A percentile compares a stretch with the other conserved stretches of the same genome.
Conservation (phyloP, 441 rosid species). For the Erysimum cheiri region DNA sequence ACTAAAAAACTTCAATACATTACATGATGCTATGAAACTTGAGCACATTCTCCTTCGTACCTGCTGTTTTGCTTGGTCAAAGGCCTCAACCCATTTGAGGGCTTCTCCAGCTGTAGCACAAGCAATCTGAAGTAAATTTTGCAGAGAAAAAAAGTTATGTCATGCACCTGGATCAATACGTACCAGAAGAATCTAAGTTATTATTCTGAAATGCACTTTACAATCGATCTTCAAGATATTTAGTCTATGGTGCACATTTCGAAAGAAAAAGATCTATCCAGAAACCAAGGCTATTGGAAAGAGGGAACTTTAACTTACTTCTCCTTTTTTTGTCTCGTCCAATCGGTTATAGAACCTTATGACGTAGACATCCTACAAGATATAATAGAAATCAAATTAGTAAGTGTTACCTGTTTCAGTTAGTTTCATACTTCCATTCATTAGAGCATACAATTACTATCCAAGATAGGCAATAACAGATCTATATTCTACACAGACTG, state of each 20-base stretch:
- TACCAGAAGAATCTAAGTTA: constrained; percentile 22
- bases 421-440: constrained; percentile 23
- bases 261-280: constrained; percentile 10
- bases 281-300: constrained; percentile 20
- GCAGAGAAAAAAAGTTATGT: constrained; percentile 5
- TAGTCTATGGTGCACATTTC: constrained; percentile 24
- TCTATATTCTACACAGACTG: background rate
- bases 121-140: constrained; percentile 72
- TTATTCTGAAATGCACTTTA: constrained; percentile 3
- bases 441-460: background rate
- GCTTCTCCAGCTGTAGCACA: constrained; percentile 93
- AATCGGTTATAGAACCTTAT: constrained; percentile 72
- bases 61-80: constrained; percentile 96
- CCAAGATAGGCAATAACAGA: background rate
- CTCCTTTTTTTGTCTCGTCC: constrained; percentile 87
- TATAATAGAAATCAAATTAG: constrained; percentile 21
- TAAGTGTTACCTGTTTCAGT: constrained; percentile 22
- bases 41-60: constrained; percentile 46
- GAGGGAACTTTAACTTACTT: constrained; percentile 63
- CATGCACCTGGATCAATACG: constrained; percentile 9
- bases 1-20: constrained; percentile 11
- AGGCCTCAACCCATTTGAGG: constrained; percentile 92
- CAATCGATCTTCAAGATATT: constrained; percentile 2
- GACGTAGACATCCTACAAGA: constrained; percentile 74
- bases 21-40: constrained; percentile 23